Percentiles rank a stretch among this genome's conserved stretches.
phyloP scores from a whole-genome alignment of 805 yeast genomes.

The Metschnikowia kunwiensis region DNA sequence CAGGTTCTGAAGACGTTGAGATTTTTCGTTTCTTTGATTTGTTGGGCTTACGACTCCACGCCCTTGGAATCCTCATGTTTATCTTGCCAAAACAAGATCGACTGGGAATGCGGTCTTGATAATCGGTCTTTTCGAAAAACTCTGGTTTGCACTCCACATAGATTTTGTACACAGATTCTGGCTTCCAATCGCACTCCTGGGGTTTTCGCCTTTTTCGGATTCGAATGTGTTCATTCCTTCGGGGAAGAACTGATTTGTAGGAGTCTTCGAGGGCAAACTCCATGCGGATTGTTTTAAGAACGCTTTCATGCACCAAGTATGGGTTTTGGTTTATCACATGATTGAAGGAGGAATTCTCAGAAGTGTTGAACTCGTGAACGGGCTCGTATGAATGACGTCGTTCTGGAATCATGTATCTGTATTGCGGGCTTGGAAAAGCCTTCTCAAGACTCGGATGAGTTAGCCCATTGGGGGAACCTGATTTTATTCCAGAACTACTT shows the following conservation, averaged over 20 bases:
- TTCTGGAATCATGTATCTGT: constrained; percentile 6
- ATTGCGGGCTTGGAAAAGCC: constrained; percentile 8
- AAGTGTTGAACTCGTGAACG: constrained; percentile 3
- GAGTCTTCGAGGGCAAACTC: constrained; percentile 16
- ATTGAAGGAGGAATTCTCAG: constrained; percentile 11
- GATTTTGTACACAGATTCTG: constrained; percentile 19
- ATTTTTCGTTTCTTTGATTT: constrained; percentile 13
- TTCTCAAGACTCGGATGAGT: constrained; percentile 7
- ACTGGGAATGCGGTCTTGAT: constrained; percentile 27
- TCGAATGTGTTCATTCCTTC: constrained; percentile 7
- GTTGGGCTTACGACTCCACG: constrained; percentile 34
- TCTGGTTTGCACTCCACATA: constrained; percentile 22
- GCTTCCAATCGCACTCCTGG: constrained; percentile 19
- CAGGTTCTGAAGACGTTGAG: constrained; percentile 6
- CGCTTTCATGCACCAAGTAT: constrained; percentile 15
- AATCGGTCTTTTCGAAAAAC: constrained; percentile 29
- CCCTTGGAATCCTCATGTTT: constrained; percentile 38
- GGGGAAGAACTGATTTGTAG: constrained; percentile 9
- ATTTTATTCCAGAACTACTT: constrained; percentile 8
- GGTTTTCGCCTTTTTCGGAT: constrained; percentile 16
- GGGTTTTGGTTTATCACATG: constrained; percentile 15
- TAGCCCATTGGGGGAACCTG: constrained; percentile 6
- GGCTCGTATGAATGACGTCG: constrained; percentile 3
- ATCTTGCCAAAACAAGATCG: constrained; percentile 38
- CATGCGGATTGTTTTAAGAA: constrained; percentile 12